These are phyloP conservation scores for Termitomyces titanicus DNA, from an alignment of 768 basidiomycete species.

Conservation along the genomic window DNA sequence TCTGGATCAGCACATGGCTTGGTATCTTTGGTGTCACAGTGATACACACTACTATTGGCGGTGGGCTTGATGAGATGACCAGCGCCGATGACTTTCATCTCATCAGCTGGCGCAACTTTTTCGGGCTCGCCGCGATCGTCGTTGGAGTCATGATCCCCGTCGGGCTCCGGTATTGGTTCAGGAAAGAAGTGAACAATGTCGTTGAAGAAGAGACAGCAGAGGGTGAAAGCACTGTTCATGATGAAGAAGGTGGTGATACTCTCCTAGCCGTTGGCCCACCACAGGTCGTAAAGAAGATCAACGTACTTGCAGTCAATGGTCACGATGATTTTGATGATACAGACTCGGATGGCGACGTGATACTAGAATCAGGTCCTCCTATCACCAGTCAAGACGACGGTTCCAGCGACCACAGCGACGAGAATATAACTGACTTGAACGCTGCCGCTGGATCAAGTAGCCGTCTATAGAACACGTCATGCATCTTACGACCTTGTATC, in stretches of 20 bases:
- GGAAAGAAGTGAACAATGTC: constrained; percentile 49
- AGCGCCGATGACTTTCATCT: constrained; percentile 90
- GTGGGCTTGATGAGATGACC: constrained; percentile 94
- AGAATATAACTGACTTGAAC: constrained; percentile 5
- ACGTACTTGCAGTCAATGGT: constrained; percentile 26
- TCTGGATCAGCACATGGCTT: constrained; percentile 88
- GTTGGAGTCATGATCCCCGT: constrained; percentile 94
- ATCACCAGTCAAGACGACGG: constrained; percentile 21
- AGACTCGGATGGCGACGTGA: constrained; percentile 65
- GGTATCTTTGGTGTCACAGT: constrained; percentile 89
- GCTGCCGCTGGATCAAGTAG: constrained; percentile 16
- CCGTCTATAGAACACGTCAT: constrained; percentile 4
- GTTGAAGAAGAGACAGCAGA: constrained; percentile 29
- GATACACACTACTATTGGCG: constrained; percentile 94
- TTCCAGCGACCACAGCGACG: constrained; percentile 3
- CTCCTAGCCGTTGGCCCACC: constrained; percentile 58
- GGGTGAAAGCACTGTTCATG: constrained; percentile 17
- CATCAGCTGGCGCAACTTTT: constrained; percentile 88
- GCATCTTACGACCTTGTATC: neutral
- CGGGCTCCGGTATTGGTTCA: constrained; percentile 81
- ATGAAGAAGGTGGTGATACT: constrained; percentile 35
- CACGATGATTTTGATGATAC: constrained; percentile 39
- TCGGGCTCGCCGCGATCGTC: constrained; percentile 79
- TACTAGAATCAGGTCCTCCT: constrained; percentile 71
- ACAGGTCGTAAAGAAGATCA: constrained; percentile 37